These are phyloP conservation scores for Vigna trinervia DNA, from an alignment of 306 rosid genomes.

Conservation along the genomic window DNA sequence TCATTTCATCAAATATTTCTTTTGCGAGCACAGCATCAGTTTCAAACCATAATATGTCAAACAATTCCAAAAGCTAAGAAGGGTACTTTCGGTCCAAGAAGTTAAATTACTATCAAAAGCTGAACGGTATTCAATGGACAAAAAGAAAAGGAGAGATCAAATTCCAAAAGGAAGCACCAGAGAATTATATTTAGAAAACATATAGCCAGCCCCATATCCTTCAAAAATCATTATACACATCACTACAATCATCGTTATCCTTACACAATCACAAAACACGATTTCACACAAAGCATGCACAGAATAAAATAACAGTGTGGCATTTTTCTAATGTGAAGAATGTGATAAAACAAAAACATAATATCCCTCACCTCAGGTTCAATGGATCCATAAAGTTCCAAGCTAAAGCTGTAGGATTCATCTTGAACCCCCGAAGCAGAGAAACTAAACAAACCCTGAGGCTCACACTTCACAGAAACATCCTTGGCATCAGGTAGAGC, in stretches of 20 bases:
- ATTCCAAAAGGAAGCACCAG: not conserved
- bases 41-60: slow-evolving; percentile 12
- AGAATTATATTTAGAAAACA: not conserved
- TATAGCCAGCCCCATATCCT: not conserved
- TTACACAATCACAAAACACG: not conserved
- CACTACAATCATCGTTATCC: not conserved
- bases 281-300: slow-evolving; percentile 11
- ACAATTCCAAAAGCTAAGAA: slow-evolving; percentile 25
- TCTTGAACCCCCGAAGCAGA: slow-evolving; percentile 73
- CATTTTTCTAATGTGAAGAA: not conserved
- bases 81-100: not conserved
- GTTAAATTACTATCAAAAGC: not conserved
- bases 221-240: not conserved
- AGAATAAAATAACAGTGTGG: not conserved
- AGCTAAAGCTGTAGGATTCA: slow-evolving; percentile 66
- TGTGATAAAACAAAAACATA: not conserved
- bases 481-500: slow-evolving; percentile 88
- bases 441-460: slow-evolving; percentile 79
- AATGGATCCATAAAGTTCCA: slow-evolving; percentile 72
- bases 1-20: not conserved
- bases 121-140: not conserved
- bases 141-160: not conserved
- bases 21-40: not conserved
- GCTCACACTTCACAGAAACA: slow-evolving; percentile 73
- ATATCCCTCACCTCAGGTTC: slow-evolving; percentile 63